Percentiles rank a stretch among this genome's conserved stretches.
These are phyloP conservation scores for Cerioporus squamosus DNA, from an alignment of 1,284 basidiomycete genomes.

Conservation along the genomic window DNA sequence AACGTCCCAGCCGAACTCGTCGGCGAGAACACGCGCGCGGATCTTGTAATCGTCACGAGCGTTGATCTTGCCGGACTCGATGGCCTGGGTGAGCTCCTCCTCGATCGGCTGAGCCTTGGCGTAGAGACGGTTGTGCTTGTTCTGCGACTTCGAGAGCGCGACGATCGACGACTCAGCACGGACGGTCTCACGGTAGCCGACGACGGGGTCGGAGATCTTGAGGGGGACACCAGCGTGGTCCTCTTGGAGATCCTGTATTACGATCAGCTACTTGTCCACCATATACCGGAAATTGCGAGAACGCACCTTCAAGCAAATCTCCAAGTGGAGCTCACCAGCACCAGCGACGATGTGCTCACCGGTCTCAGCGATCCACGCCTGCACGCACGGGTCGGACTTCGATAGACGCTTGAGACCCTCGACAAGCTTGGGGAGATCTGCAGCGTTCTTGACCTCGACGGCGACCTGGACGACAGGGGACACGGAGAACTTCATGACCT, in stretches of 20 bases:
- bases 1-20: slow-evolving; percentile 98
- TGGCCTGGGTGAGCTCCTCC: slow-evolving; percentile 93
- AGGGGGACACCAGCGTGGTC: slow-evolving; percentile 99
- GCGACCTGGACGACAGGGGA: slow-evolving; percentile 99
- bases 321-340: slow-evolving; percentile 98
- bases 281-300: neutral
- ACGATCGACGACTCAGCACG: slow-evolving; percentile 95
- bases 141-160: slow-evolving; percentile 99
- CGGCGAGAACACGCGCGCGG: slow-evolving; percentile 94
- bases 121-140: slow-evolving; percentile 99
- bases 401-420: slow-evolving; percentile 99
- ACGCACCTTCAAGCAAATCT: slow-evolving; percentile 95
- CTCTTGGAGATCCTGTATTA: slow-evolving; percentile 88
- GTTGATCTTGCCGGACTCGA: slow-evolving; percentile 87
- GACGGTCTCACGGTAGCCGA: slow-evolving; percentile 98
- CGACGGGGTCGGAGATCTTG: slow-evolving; percentile 99
- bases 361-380: slow-evolving; percentile 91
- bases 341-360: slow-evolving; percentile 99
- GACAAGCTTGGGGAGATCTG: slow-evolving; percentile 98
- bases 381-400: slow-evolving; percentile 99
- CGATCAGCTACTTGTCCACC: neutral
- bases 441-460: slow-evolving; percentile 99
- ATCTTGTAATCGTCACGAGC: slow-evolving; percentile 98
- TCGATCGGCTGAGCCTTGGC: slow-evolving; percentile 92
- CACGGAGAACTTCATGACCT: slow-evolving; percentile 99